phyloP scores from a whole-genome alignment of 176 grass and related monocot species.

The Oropetium thomaeum region DNA sequence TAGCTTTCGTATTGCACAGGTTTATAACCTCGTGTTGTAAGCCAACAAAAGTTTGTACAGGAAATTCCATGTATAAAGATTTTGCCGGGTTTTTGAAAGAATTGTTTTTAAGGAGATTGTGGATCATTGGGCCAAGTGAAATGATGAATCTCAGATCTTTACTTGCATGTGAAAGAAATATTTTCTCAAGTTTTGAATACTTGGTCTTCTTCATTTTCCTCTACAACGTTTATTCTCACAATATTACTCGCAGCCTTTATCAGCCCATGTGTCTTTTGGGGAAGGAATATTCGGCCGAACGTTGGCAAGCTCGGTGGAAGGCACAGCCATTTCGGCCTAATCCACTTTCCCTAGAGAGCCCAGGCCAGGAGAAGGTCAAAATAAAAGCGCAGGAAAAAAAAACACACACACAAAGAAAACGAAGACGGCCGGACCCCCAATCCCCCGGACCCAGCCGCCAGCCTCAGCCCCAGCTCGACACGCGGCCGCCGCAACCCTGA shows the following conservation, averaged over 20 bases:
- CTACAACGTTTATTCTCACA: too few relatives aligned
- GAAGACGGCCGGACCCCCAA: constrained; percentile 7
- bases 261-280: too few relatives aligned
- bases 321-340: not conserved
- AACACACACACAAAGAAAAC: too few relatives aligned
- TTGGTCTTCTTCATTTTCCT: too few relatives aligned
- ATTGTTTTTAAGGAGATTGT: not conserved
- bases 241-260: not conserved
- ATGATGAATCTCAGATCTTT: too few relatives aligned
- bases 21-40: constrained; percentile 20
- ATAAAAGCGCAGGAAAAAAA: not conserved
- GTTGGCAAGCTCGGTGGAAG: too few relatives aligned
- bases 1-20: not conserved
- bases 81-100: too few relatives aligned
- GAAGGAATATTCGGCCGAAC: too few relatives aligned
- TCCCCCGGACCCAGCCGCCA: not conserved
- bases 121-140: too few relatives aligned
- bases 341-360: not conserved
- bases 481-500: constrained; percentile 39
- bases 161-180: too few relatives aligned
- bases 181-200: too few relatives aligned
- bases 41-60: not conserved
- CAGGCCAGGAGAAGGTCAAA: not conserved
- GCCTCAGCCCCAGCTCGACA: constrained; percentile 4
- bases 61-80: not conserved